Percentiles rank a stretch among this genome's conserved stretches.
These are phyloP conservation scores for Bruguiera hainesii DNA, from an alignment of 441 rosid species.

Conservation along the genomic window DNA sequence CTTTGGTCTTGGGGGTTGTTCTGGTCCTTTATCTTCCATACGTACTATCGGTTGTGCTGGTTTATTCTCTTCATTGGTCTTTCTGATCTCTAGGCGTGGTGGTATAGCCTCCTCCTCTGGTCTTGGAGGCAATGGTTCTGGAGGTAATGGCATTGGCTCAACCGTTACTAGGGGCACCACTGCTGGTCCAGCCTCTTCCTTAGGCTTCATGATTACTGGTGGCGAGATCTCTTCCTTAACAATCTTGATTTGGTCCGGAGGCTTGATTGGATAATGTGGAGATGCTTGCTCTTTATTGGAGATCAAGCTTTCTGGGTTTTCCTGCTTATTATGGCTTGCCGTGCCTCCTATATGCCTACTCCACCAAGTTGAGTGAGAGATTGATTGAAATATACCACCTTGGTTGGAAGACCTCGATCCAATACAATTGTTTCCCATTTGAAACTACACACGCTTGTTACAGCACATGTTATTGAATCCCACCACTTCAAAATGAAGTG, in stretches of 20 bases:
- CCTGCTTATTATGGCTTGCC: slow-evolving; percentile 8
- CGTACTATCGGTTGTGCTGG: slow-evolving; percentile 1
- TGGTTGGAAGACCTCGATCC: slow-evolving; percentile 28
- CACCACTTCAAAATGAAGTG: background rate
- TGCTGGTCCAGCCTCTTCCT: background rate
- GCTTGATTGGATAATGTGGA: slow-evolving; percentile 20
- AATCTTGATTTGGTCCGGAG: slow-evolving; percentile 48
- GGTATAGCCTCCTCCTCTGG: slow-evolving; percentile 9
- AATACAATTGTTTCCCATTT: slow-evolving; percentile 64
- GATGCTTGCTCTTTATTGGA: slow-evolving; percentile 26
- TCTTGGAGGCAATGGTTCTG: slow-evolving; percentile 6
- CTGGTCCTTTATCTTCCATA: slow-evolving; percentile 24
- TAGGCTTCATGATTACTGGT: background rate
- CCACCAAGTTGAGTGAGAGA: slow-evolving; percentile 35
- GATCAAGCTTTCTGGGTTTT: slow-evolving; percentile 6
- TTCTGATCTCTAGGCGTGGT: slow-evolving; percentile 1
- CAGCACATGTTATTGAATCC: slow-evolving; percentile 3
- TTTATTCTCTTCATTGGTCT: slow-evolving; percentile 20
- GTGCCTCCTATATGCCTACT: slow-evolving; percentile 17
- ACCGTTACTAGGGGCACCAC: background rate
- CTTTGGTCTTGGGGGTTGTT: slow-evolving; percentile 26
- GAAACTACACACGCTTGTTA: slow-evolving; percentile 18
- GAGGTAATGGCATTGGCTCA: background rate
- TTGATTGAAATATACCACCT: slow-evolving; percentile 38
- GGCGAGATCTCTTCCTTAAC: slow-evolving; percentile 36